Base-by-base conservation (phyloP, 164 flowering plant species). In the Stephania yunnanensis region DNA sequence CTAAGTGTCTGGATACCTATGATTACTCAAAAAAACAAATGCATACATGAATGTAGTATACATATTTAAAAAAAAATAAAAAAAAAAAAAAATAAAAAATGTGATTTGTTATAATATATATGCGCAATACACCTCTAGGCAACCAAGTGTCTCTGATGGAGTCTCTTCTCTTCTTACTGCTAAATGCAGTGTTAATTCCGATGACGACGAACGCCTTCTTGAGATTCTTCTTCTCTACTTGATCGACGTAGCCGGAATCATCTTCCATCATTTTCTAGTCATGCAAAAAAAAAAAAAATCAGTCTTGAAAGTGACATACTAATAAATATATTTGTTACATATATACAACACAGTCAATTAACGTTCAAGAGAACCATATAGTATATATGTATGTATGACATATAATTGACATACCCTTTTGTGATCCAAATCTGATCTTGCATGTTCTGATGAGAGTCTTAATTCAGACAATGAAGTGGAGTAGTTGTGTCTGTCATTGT, bases 141-240 rank as follows among this genome's bases (percentile, higher is more conserved):
- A 92, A 81, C 98, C 98, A 94, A 15, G 98, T 90, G 46, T 88
- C 77, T 5, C 98, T 80, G 61, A 94, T 20, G 3, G 98, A 90
- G 48, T 94, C 91, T 65, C 98, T 75, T 10, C 98, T 76, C 69
- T 84, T 89, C 80, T 77, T 86, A 87, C 98, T 92, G 81, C 98
- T 92, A 69, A 94, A 91, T 4, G 91, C 97, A 4, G 97, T 92
- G 70, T 92, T 92, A n/a, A 91, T 89, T 25, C 97, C 97, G 9
- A 93, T 83, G 3, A 91, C 91, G 3, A 90, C 88, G 55, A 93
- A 91, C 1, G 89, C 95, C 80, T 84, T 93, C 68, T 81, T 83
- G 5, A 82, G 45, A 61, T 44, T 83, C 79, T 79, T 89, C 48
- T 76, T 45, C 31, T 89, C 94, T 84, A 89, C 88, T 68, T 74